A percentile compares a stretch with the other conserved stretches of the same genome.
phyloP scores from a whole-genome alignment of 2,329 filamentous ascomycete genomes.

The Rhynchosporium agropyri region DNA sequence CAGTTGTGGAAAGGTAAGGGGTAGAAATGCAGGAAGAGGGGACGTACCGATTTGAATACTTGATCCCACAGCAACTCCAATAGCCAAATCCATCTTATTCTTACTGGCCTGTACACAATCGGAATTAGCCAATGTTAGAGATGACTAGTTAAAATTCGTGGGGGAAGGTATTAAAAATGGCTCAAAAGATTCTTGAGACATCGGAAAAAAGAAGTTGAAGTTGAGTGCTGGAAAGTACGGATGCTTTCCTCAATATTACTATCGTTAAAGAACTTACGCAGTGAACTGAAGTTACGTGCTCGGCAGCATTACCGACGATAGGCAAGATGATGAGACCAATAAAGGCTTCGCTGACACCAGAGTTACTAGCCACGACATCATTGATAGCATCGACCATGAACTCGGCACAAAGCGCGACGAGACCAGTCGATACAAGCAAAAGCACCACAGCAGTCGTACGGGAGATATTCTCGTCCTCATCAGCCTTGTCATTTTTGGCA shows the following conservation, averaged over 20 bases:
- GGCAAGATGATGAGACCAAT: conserved; percentile 73
- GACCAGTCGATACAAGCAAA: conserved; percentile 63
- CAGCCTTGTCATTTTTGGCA: conserved; percentile 28
- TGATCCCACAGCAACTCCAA: conserved; percentile 70
- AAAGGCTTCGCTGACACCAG: conserved; percentile 63
- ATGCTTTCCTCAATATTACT: no score
- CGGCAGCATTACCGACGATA: conserved; percentile 73
- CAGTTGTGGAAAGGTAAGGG: no score
- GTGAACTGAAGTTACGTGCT: conserved; percentile 68
- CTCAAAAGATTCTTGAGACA: no score
- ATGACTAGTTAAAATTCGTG: no score
- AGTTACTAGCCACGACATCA: conserved; percentile 58
- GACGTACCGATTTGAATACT: conserved; percentile 66
- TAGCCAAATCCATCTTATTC: conserved; percentile 77
- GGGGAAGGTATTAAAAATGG: no score
- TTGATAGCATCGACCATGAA: conserved; percentile 71
- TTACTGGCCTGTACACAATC: conserved; percentile 54
- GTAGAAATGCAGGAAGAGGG: background rate
- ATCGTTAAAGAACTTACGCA: no score
- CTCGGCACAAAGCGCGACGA: conserved; percentile 70
- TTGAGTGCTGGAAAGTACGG: no score
- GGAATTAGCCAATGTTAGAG: no score
- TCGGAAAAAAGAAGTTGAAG: no score
- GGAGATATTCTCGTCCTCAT: conserved; percentile 53
- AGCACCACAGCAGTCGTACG: conserved; percentile 61